Evolutionary conservation across 2,329 filamentous ascomycete genomes (phyloP).

Genomic region (Talaromyces sp.): DNA sequence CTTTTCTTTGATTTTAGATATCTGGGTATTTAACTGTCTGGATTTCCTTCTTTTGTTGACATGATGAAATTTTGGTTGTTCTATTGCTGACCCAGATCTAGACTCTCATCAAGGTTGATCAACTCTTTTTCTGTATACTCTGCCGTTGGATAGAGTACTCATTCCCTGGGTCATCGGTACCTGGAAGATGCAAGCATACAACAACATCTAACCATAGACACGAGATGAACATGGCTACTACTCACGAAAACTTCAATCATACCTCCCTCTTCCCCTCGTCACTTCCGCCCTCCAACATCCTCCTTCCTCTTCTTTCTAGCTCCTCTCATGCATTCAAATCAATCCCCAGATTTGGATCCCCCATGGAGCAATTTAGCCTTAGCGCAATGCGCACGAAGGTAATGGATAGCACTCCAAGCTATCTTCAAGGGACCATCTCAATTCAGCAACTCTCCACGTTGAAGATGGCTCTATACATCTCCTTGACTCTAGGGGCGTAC

Average conservation of each 20-base stretch:
- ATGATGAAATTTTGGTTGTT: not conserved
- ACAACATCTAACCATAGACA: not conserved
- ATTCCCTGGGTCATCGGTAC: not conserved
- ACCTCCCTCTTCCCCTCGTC: not conserved
- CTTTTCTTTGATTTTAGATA: no score
- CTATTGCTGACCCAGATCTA: not conserved
- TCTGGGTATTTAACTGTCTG: not conserved
- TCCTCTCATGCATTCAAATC: not conserved
- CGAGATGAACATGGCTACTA: not conserved
- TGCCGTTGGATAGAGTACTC: not conserved
- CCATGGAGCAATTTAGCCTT: not conserved
- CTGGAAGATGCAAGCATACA: not conserved
- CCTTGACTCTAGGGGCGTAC: not conserved
- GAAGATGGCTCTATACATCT: not conserved
- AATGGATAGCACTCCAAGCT: not conserved
- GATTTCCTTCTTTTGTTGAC: not conserved
- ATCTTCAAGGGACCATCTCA: not conserved
- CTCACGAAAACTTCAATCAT: not conserved
- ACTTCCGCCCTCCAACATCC: constrained; percentile 7
- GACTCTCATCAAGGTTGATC: not conserved
- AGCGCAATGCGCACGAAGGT: not conserved
- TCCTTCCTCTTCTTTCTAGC: constrained; percentile 11
- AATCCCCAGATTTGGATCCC: not conserved
- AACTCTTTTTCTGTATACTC: not conserved
- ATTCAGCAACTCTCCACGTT: not conserved